Percentiles rank a stretch among this genome's conserved stretches.
Evolutionary conservation across 2,329 filamentous ascomycete genomes (phyloP).

Genomic region (Xylaria sp.): DNA sequence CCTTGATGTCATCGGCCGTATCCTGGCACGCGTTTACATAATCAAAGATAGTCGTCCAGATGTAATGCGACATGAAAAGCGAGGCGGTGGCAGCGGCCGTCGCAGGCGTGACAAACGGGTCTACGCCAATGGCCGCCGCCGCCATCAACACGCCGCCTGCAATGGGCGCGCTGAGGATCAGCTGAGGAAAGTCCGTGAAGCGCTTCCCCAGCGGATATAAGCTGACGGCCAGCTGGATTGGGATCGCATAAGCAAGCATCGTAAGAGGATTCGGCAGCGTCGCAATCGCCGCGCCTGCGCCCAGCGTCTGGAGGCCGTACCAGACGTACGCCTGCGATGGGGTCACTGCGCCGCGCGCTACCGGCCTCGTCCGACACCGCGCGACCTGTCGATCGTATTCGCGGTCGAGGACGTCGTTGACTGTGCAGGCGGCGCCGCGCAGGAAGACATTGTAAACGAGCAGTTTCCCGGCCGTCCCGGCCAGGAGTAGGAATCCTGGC

Average conservation of each 20-base stretch:
- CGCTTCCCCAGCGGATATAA: slow-evolving; percentile 63
- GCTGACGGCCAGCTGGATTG: slow-evolving; percentile 52
- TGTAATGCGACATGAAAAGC: slow-evolving; percentile 51
- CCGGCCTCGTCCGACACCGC: slow-evolving; percentile 62
- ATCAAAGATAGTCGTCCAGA: slow-evolving; percentile 61
- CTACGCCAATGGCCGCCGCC: slow-evolving; percentile 58
- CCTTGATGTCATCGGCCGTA: slow-evolving; percentile 60
- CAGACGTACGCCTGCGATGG: slow-evolving; percentile 51
- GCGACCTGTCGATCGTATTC: slow-evolving; percentile 64
- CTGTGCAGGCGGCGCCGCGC: slow-evolving; percentile 62
- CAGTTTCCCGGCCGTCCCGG: slow-evolving; percentile 27
- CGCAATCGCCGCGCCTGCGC: slow-evolving; percentile 49
- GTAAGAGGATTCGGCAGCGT: slow-evolving; percentile 55
- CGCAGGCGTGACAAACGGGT: slow-evolving; percentile 50
- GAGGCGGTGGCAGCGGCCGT: slow-evolving; percentile 56
- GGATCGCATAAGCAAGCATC: slow-evolving; percentile 55
- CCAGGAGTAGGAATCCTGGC: slow-evolving; percentile 14
- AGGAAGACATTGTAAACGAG: slow-evolving; percentile 52
- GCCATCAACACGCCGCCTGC: slow-evolving; percentile 62
- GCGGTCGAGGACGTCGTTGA: slow-evolving; percentile 66
- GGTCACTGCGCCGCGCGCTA: slow-evolving; percentile 61
- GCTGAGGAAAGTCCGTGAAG: slow-evolving; percentile 63
- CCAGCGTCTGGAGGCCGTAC: slow-evolving; percentile 55
- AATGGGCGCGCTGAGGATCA: slow-evolving; percentile 61
- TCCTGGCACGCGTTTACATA: slow-evolving; percentile 65